A percentile compares a stretch with the other conserved stretches of the same genome.
Evolutionary conservation across 345 rosid species (phyloP).

Genomic region (Linum trigynum): DNA sequence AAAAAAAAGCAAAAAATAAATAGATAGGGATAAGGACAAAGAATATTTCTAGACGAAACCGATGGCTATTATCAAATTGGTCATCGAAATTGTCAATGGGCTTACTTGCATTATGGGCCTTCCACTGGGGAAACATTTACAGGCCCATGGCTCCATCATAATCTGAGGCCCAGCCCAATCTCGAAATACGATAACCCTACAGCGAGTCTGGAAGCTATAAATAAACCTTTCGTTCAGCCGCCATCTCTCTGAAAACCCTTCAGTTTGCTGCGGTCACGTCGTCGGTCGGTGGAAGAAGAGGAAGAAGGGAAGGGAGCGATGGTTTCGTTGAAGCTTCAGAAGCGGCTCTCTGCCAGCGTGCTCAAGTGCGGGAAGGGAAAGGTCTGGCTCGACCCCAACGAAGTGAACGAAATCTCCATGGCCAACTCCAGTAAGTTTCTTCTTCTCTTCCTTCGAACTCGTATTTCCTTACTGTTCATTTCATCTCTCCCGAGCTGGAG

Average conservation of each 20-base stretch:
- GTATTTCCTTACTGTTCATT: neutral
- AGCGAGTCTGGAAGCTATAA: no score
- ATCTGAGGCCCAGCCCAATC: no score
- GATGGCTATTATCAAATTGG: neutral
- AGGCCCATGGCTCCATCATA: no score
- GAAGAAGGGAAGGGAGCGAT: neutral
- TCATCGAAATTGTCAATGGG: no score
- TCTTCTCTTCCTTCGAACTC: neutral
- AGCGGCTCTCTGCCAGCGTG: conserved; percentile 10
- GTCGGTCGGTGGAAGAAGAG: no score
- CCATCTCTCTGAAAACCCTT: no score
- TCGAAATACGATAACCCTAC: no score
- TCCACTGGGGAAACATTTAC: no score
- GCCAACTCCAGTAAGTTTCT: conserved; percentile 6
- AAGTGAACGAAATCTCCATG: conserved; percentile 7
- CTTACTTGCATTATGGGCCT: no score
- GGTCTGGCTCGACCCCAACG: conserved; percentile 10
- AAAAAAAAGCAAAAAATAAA: no score
- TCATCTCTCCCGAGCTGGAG: neutral
- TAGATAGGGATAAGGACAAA: neutral
- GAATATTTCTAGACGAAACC: neutral
- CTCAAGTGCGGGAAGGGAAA: conserved; percentile 11
- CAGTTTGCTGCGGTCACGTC: no score
- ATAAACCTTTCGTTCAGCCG: no score
- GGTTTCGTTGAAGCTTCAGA: conserved; percentile 12